Base-by-base conservation (phyloP, 2,329 filamentous ascomycete genomes). In the Fusarium odoratissimum region DNA sequence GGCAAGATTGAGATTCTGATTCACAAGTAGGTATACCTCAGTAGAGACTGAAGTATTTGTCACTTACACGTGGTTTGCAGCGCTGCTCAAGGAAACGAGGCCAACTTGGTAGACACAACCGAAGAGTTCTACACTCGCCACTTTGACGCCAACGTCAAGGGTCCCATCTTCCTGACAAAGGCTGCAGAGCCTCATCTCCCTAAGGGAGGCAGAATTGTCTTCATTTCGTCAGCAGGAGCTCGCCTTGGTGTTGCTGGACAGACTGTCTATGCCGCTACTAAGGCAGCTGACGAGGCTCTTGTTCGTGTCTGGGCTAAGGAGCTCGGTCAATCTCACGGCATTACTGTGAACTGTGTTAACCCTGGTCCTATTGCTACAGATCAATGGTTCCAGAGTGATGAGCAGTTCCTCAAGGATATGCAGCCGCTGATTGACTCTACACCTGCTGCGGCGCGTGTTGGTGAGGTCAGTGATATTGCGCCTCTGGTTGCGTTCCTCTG, bases 311-410 rank as follows among this genome's bases (percentile, higher is more conserved):
- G 30, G 46, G 46, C 30, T 11, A 51, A 51, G 3, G 80, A 81
- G 49, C 75, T 81, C 1, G 80, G 80, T 17, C 79, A 77, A 19
- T 68, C 64, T 0, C 71, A 79, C 7, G 75, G 70, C 1, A 73
- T 77, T 9, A 80, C 77, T 0, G 79, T 81, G 2, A 81, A 82
- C 63, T 76, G 65, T 13, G 77, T 81, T 6, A 81, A 81, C 35
- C 80, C 76, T 5, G 80, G 80, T 3, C 78, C 76, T 6, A 55
- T 81, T 28, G 77, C 75, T 21, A 74, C 33, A 75, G 55, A 78
- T 56, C 72, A 78, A 67, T 76, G 76, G 76, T 45, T 64, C 46
- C 33, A 79, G 55, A 79, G 70, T 41, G 75, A 79, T 33, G 73
- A 77, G 9, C 70, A 80, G 51, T 79, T 81, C 38, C 49, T 72